phyloP scores from a whole-genome alignment of 768 basidiomycete genomes.

The Kwoniella dendrophila region DNA sequence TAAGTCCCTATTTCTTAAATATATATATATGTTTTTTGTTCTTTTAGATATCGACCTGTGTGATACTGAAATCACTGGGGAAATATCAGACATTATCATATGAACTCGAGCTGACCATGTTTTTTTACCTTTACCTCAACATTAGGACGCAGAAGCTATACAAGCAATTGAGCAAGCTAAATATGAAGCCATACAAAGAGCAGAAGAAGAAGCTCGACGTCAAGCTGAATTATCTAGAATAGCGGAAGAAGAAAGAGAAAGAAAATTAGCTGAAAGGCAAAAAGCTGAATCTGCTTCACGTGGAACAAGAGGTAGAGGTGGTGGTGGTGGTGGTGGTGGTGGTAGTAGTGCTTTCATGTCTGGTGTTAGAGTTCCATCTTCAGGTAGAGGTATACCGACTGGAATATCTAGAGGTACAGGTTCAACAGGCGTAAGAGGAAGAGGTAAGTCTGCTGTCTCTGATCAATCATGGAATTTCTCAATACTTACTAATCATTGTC shows the following conservation, averaged over 20 bases:
- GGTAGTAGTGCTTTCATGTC: conserved; percentile 10
- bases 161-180: conserved; percentile 14
- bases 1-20: conserved; percentile 30
- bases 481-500: background rate
- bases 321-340: conserved; percentile 16
- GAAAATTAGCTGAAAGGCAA: conserved; percentile 10
- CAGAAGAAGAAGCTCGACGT: conserved; percentile 20
- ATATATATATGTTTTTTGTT: background rate
- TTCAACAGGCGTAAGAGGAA: conserved; percentile 9
- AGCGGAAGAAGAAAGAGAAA: conserved; percentile 26
- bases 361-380: background rate
- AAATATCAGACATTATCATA: too few relatives aligned
- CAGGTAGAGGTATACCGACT: conserved; percentile 8
- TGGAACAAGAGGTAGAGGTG: conserved; percentile 16
- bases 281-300: conserved; percentile 1
- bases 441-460: conserved; percentile 21
- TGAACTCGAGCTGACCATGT: background rate
- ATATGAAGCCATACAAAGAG: conserved; percentile 17
- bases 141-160: conserved; percentile 20
- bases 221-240: conserved; percentile 22
- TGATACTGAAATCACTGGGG: background rate
- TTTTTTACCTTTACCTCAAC: background rate
- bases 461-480: background rate
- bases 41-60: too few relatives aligned
- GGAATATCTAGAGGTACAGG: too few relatives aligned